A percentile compares a stretch with the other conserved stretches of the same genome.
These are phyloP conservation scores for Elsinoe ampelina DNA, from an alignment of 2,329 filamentous ascomycete species.

Conservation along the genomic window DNA sequence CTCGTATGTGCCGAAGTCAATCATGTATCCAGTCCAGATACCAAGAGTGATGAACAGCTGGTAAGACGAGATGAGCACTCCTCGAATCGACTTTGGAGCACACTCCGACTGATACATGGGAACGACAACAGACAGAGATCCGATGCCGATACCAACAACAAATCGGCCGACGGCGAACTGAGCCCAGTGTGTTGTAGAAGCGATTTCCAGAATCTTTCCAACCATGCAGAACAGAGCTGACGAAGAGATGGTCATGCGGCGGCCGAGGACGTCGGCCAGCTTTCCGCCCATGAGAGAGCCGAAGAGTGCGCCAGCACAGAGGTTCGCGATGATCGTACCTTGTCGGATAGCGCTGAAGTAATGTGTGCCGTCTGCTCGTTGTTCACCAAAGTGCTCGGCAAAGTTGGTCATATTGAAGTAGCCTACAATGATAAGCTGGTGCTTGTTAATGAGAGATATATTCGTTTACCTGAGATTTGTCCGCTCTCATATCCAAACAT, in stretches of 20 bases:
- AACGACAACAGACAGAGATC: conserved; percentile 46
- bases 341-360: conserved; percentile 27
- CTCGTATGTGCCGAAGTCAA: conserved; percentile 23
- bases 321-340: conserved; percentile 37
- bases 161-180: conserved; percentile 41
- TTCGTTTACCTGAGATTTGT: conserved; percentile 39
- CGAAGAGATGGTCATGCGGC: conserved; percentile 40
- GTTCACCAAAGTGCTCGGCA: conserved; percentile 46
- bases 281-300: conserved; percentile 35
- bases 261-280: conserved; percentile 46
- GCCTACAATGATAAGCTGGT: conserved; percentile 19
- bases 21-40: conserved; percentile 29
- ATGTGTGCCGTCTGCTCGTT: conserved; percentile 31
- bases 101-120: conserved; percentile 61
- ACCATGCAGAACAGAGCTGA: conserved; percentile 36
- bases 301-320: conserved; percentile 34
- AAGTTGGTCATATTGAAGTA: conserved; percentile 42
- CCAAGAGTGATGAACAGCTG: conserved; percentile 39
- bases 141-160: conserved; percentile 35
- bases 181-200: conserved; percentile 32
- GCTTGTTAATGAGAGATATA: conserved; percentile 38
- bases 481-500: conserved; percentile 57
- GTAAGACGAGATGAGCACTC: conserved; percentile 48
- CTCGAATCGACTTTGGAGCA: conserved; percentile 53
- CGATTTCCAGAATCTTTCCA: conserved; percentile 37